These are phyloP conservation scores for Yarrowia bubula DNA, from an alignment of 805 yeast species.

Conservation along the genomic window DNA sequence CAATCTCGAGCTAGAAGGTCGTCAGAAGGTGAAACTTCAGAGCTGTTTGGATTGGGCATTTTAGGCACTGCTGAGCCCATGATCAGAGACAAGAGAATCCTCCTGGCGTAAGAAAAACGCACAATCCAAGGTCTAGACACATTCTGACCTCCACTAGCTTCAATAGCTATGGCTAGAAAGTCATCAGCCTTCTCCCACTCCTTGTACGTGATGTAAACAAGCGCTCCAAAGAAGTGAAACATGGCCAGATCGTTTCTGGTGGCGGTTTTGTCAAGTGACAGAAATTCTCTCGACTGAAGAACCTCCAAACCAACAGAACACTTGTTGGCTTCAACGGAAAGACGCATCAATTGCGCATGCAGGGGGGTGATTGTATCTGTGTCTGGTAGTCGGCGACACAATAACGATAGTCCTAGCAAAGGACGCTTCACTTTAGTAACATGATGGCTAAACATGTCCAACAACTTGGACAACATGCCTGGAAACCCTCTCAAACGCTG, in stretches of 20 bases:
- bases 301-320: constrained; percentile 5
- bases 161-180: constrained; percentile 27
- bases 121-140: neutral
- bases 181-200: constrained; percentile 30
- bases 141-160: neutral
- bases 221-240: constrained; percentile 31
- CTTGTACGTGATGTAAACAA: constrained; percentile 24
- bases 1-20: constrained; percentile 8
- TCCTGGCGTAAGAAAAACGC: neutral
- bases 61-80: neutral
- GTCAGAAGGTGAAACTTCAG: constrained; percentile 7
- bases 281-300: neutral
- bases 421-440: neutral
- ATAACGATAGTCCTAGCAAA: constrained; percentile 1
- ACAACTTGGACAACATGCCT: neutral
- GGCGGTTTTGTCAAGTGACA: constrained; percentile 2
- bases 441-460: neutral
- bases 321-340: constrained; percentile 1
- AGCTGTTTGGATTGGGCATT: neutral
- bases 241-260: constrained; percentile 13
- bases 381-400: neutral
- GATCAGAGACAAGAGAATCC: constrained; percentile 3
- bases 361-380: constrained; percentile 17
- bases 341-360: constrained; percentile 23
- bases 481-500: neutral